Percentiles rank a stretch among this genome's conserved stretches.
phyloP scores from a whole-genome alignment of 371 early-diverging fungal species.

The Paramicrosporidium saccamoebae region DNA sequence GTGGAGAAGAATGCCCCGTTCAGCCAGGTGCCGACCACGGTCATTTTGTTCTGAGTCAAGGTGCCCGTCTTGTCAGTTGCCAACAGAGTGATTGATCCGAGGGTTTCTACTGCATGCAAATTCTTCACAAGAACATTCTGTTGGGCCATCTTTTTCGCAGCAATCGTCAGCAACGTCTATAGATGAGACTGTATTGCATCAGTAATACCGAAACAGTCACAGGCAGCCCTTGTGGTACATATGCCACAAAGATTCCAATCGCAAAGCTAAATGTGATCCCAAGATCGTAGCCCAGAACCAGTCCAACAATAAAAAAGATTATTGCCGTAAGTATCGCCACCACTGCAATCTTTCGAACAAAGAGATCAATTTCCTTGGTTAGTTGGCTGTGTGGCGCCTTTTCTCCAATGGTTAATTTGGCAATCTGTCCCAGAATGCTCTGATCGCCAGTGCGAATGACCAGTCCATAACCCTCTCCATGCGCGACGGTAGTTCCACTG shows the following conservation, averaged over 20 bases:
- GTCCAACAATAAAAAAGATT: slow-evolving; percentile 43
- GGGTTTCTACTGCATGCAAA: slow-evolving; percentile 69
- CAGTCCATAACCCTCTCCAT: slow-evolving; percentile 61
- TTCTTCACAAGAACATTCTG: slow-evolving; percentile 72
- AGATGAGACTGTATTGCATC: no score
- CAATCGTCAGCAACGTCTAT: slow-evolving; percentile 59
- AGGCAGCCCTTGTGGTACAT: slow-evolving; percentile 64
- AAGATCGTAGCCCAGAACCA: slow-evolving; percentile 14
- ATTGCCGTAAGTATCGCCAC: slow-evolving; percentile 33
- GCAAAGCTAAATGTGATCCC: slow-evolving; percentile 46
- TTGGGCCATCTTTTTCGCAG: slow-evolving; percentile 68
- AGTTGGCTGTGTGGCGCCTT: slow-evolving; percentile 26
- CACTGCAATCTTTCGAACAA: slow-evolving; percentile 48
- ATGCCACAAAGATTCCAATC: slow-evolving; percentile 50
- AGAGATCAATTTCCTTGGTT: slow-evolving; percentile 31
- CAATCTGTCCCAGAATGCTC: slow-evolving; percentile 78
- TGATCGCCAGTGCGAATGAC: slow-evolving; percentile 64
- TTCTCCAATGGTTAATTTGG: slow-evolving; percentile 41
- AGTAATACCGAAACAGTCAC: slow-evolving; percentile 61
- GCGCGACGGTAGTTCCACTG: slow-evolving; percentile 48
- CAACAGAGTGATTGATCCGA: slow-evolving; percentile 69
- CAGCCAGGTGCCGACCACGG: slow-evolving; percentile 56
- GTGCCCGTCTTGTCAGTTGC: slow-evolving; percentile 90
- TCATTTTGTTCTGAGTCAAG: slow-evolving; percentile 77
- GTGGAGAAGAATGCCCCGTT: slow-evolving; percentile 16